Evolutionary conservation across 768 basidiomycete species (phyloP), one percentile per base, ranked within the genome.

Genomic region (Austroboletus festivus): DNA sequence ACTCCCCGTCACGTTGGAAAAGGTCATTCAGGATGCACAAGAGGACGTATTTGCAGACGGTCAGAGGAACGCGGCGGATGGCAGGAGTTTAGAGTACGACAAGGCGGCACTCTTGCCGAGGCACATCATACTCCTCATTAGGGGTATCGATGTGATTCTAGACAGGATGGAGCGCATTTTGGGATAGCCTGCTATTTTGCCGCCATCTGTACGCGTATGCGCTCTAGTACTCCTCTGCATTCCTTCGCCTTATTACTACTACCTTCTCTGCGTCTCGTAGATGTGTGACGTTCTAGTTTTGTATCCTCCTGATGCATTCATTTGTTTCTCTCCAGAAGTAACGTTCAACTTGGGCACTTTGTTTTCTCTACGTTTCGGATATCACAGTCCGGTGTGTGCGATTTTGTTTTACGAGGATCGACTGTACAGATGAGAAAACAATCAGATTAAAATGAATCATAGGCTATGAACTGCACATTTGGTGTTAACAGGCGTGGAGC

Each of bases 1-100:
- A n/a, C 75, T 91, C 9, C 89, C 89, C 3, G 77, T 89, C 49
- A 82, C 79, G 0, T 73, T 92, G 16, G 90, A 93, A 61, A 73
- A 70, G 37, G 88, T 86, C 0, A 68, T 91, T 49, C 72, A 73
- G 30, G 76, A 82, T 34, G 56, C 46, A 10, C 55, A 55, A 41
- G 55, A 51, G 23, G 58, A 65, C 0, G 42, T 12, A 11, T 44
- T 19, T 9, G 24, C 40, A 3, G 48, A 45, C 15, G 46, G 49
- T 10, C 53, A n/a, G 44, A 31, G 31, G 47, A 46, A 10, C n/a
- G n/a, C 42, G 23, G 15, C 45, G 2, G 48, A 53, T 23, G 43
- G 46, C 15, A 48, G 56, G n/a, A 52, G 46, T 9, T 51, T 54
- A n/a, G 57, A 50, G 21, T 35, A 23, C 23, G 61, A 60, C 31